Conservation (phyloP, 768 basidiomycete species). For the Sistotremastrum niveocremeum region DNA sequence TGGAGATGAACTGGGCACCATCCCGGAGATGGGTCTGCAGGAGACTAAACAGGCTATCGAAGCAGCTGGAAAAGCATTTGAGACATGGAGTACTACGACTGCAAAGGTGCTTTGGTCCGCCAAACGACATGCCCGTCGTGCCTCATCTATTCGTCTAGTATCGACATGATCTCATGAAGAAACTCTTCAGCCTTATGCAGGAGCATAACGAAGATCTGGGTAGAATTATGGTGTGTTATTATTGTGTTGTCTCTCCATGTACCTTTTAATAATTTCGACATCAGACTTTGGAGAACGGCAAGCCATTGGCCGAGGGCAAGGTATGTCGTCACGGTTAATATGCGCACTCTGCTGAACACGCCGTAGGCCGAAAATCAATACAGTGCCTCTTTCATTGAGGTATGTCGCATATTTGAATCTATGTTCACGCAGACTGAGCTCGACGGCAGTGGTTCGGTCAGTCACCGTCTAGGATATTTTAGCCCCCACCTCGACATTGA, state of each 20-base stretch:
- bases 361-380: slow-evolving; percentile 69
- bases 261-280: slow-evolving; percentile 4
- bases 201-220: slow-evolving; percentile 80
- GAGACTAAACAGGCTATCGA: slow-evolving; percentile 80
- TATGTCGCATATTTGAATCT: slow-evolving; percentile 21
- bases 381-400: slow-evolving; percentile 75
- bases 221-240: slow-evolving; percentile 58
- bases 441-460: slow-evolving; percentile 65
- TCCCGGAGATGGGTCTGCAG: slow-evolving; percentile 79
- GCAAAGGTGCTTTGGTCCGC: slow-evolving; percentile 45
- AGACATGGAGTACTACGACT: slow-evolving; percentile 76
- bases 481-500: neutral
- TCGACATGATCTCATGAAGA: slow-evolving; percentile 73
- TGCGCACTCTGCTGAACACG: neutral
- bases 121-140: neutral
- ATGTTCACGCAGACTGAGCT: slow-evolving; percentile 2
- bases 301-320: slow-evolving; percentile 74
- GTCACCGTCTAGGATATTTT: slow-evolving; percentile 4
- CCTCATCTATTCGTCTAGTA: slow-evolving; percentile 26
- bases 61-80: slow-evolving; percentile 69
- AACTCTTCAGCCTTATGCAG: slow-evolving; percentile 66
- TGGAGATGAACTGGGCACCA: slow-evolving; percentile 63
- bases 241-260: neutral
- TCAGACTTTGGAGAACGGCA: slow-evolving; percentile 93
- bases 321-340: slow-evolving; percentile 19